These are phyloP conservation scores for Fraxinus latifolia DNA, from an alignment of 305 asterid genomes.

Conservation along the genomic window DNA sequence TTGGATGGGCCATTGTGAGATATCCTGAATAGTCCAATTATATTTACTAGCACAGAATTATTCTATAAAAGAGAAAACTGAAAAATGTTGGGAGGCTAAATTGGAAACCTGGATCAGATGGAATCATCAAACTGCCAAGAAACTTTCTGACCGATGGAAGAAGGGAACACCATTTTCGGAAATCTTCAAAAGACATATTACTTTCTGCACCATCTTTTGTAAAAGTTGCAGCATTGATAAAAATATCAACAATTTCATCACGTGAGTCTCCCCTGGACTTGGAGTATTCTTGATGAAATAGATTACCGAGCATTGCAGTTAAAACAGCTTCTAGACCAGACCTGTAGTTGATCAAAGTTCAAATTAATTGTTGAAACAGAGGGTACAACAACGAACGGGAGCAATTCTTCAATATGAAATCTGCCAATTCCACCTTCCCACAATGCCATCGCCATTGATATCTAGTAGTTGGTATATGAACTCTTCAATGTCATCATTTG, in stretches of 20 bases:
- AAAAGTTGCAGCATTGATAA: slow-evolving; percentile 50
- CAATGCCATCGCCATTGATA: slow-evolving; percentile 60
- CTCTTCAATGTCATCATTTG: slow-evolving; percentile 79
- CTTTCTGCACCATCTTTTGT: slow-evolving; percentile 32
- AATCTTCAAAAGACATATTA: slow-evolving; percentile 66
- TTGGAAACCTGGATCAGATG: slow-evolving; percentile 65
- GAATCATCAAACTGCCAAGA: slow-evolving; percentile 63
- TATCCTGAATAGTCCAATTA: not conserved
- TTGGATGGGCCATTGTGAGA: not conserved
- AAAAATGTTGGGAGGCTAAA: not conserved
- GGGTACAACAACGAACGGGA: not conserved
- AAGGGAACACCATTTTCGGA: slow-evolving; percentile 70
- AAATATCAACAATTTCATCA: slow-evolving; percentile 43
- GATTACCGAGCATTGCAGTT: slow-evolving; percentile 52
- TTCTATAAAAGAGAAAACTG: not conserved
- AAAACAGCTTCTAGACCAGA: slow-evolving; percentile 73
- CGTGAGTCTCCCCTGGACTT: slow-evolving; percentile 41
- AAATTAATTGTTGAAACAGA: slow-evolving; percentile 4
- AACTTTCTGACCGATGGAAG: slow-evolving; percentile 82
- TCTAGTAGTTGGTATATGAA: slow-evolving; percentile 77
- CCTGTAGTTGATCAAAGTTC: slow-evolving; percentile 42
- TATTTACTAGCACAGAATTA: not conserved
- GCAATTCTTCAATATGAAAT: slow-evolving; percentile 8
- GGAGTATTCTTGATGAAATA: slow-evolving; percentile 44
- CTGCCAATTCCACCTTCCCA: slow-evolving; percentile 51